Base-by-base conservation (phyloP, 768 basidiomycete genomes). In the Sarcodon aspratus region DNA sequence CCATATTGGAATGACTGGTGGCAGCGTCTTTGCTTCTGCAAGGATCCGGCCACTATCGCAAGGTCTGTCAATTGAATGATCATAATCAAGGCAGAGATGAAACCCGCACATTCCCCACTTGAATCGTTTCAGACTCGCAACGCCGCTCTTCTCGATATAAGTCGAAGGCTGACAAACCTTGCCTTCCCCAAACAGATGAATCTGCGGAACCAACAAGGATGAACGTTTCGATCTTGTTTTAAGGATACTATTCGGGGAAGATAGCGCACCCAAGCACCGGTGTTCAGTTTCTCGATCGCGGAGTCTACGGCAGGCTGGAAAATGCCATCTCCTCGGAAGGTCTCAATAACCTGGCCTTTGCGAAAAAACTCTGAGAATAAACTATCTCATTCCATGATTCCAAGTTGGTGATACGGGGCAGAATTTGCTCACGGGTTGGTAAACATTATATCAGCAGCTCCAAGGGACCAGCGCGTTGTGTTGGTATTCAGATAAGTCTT, bases 391-490 rank as follows among this genome's bases (percentile, higher is more conserved):
- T 36, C 6, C 37, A 42, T 42, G 34, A 5, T 72, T 75, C 61
- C 47, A 58, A 53, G 45, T 49, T 52, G 37, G 35, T 46, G 33
- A 48, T n/a, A 33, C 13, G 33, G 47, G n/a, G 31, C 44, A 33
- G 18, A 13, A 46, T 9, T 15, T 37, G 65, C 83, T 69, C 60
- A 90, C 83, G 85, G 80, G 65, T 92, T 95, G 5, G 89, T 96
- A 64, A 96, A 97, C 73, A 95, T 83, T 60, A 97, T 80, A 50
- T 98, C 94, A 7, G 86, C 83, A 9, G 91, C 91, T 34, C 94
- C 94, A 18, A 96, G 74, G 5, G 89, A 82, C 93, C 94, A 98
- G 45, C 94, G 75, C n/a, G 71, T 85, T 46, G 73, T 78, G 32
- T 69, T 66, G 9, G 83, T 64, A 46, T 66, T 66, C 18, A 82